phyloP scores from a whole-genome alignment of 306 rosid genomes.

The Myrica gale region DNA sequence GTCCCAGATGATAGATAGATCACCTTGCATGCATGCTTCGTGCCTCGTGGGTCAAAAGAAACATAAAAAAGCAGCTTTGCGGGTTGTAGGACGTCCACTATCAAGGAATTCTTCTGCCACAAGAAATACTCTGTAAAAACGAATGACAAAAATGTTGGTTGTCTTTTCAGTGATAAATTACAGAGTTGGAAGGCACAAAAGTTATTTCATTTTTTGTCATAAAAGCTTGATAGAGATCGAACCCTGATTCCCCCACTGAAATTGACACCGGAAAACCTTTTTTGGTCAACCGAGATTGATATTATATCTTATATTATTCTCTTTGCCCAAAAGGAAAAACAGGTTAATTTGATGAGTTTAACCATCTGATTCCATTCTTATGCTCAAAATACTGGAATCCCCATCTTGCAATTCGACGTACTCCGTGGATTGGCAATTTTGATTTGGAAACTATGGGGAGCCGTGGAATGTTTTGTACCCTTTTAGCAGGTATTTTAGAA shows the following conservation, averaged over 20 bases:
- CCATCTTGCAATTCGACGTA: no score
- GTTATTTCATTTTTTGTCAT: conserved; percentile 14
- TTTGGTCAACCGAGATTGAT: no score
- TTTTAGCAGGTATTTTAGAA: not conserved
- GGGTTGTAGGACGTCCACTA: conserved; percentile 42
- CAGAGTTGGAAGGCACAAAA: conserved; percentile 20
- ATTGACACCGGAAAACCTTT: not conserved
- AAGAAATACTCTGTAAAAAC: conserved; percentile 21
- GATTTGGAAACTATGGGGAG: not conserved
- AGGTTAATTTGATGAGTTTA: conserved; percentile 1
- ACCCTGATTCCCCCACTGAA: conserved; percentile 19
- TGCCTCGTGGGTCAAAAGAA: conserved; percentile 9
- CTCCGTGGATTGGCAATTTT: not conserved
- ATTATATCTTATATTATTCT: no score
- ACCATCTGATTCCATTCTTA: not conserved
- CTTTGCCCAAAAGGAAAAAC: not conserved
- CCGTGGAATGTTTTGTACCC: not conserved
- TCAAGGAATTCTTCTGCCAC: conserved; percentile 44
- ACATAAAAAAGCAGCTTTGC: conserved; percentile 36
- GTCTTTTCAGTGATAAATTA: not conserved
- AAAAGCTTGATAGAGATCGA: conserved; percentile 18
- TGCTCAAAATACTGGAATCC: not conserved
- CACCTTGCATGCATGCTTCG: conserved; percentile 13
- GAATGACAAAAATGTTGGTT: not conserved
- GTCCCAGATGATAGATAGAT: not conserved